Conservation (phyloP, 768 basidiomycete species). For the Hysterangium stoloniferum region DNA sequence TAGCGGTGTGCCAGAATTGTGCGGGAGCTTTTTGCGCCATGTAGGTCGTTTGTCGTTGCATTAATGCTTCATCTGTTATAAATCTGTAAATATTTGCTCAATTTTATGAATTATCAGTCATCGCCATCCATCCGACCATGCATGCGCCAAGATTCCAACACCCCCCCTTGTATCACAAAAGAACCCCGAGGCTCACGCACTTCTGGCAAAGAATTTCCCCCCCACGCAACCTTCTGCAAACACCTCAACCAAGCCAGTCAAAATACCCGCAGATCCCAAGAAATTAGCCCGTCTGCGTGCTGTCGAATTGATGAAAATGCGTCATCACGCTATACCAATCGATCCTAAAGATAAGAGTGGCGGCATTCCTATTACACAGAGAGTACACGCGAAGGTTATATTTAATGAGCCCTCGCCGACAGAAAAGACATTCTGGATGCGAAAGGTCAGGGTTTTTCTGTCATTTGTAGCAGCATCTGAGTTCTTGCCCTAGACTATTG, state of each 20-base stretch:
- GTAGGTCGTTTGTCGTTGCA: conserved; percentile 30
- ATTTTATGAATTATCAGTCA: conserved; percentile 38
- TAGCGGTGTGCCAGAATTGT: conserved; percentile 46
- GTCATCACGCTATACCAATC: conserved; percentile 56
- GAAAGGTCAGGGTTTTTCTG: conserved; percentile 43
- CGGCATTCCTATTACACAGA: conserved; percentile 42
- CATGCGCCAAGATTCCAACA: conserved; percentile 32
- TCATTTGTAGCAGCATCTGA: background rate
- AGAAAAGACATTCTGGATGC: conserved; percentile 58
- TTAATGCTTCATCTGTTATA: background rate
- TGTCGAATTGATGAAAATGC: conserved; percentile 66
- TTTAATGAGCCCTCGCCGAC: conserved; percentile 22
- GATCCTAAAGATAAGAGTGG: conserved; percentile 49
- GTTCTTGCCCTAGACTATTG: conserved; percentile 33
- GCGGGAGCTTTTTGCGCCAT: conserved; percentile 52
- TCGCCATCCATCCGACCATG: conserved; percentile 55
- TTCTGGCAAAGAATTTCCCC: conserved; percentile 49
- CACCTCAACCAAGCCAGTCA: conserved; percentile 19
- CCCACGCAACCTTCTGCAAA: conserved; percentile 6
- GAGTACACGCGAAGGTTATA: conserved; percentile 48
- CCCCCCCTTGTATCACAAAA: conserved; percentile 19
- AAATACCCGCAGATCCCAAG: conserved; percentile 40
- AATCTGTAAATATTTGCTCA: conserved; percentile 8
- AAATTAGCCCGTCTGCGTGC: conserved; percentile 48
- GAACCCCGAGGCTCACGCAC: conserved; percentile 41